Conservation (phyloP, 768 basidiomycete species). For the Lactarius akahatsu region DNA sequence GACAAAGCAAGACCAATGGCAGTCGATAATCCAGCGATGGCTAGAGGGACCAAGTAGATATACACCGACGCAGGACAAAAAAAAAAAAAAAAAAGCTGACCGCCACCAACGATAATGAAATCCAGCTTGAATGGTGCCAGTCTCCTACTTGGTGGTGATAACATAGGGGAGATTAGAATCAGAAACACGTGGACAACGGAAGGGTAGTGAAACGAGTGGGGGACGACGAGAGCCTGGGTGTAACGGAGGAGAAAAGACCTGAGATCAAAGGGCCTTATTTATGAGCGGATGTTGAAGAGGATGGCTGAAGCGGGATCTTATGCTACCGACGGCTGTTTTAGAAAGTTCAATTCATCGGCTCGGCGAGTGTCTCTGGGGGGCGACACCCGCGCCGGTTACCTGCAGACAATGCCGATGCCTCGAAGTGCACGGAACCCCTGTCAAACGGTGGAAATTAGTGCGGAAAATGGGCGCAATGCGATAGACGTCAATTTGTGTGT, state of each 20-base stretch:
- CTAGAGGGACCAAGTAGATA: slow-evolving; percentile 10
- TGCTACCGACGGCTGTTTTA: not conserved
- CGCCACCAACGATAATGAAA: slow-evolving; percentile 28
- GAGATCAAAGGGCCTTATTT: slow-evolving; percentile 2
- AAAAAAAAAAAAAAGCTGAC: slow-evolving; percentile 10
- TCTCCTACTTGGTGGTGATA: not conserved
- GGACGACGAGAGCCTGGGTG: not conserved
- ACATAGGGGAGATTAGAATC: not conserved
- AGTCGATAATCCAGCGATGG: slow-evolving; percentile 25
- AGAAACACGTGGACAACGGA: not conserved
- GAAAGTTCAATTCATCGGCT: slow-evolving; percentile 25
- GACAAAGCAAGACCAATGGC: slow-evolving; percentile 26
- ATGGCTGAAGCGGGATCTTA: not conserved
- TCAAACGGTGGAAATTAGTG: not conserved
- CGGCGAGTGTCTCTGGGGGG: not conserved
- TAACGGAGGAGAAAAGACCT: no score
- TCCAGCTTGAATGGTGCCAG: slow-evolving; percentile 20
- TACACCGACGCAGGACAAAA: not conserved
- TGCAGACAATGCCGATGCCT: not conserved
- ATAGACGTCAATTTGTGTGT: no score
- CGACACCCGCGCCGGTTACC: not conserved
- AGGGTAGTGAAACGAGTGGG: not conserved
- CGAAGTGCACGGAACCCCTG: slow-evolving; percentile 7
- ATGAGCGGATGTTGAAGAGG: not conserved
- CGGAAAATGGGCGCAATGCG: not conserved